Evolutionary conservation across 2,329 filamentous ascomycete species (phyloP).

Genomic region (Fusarium protoensiforme): DNA sequence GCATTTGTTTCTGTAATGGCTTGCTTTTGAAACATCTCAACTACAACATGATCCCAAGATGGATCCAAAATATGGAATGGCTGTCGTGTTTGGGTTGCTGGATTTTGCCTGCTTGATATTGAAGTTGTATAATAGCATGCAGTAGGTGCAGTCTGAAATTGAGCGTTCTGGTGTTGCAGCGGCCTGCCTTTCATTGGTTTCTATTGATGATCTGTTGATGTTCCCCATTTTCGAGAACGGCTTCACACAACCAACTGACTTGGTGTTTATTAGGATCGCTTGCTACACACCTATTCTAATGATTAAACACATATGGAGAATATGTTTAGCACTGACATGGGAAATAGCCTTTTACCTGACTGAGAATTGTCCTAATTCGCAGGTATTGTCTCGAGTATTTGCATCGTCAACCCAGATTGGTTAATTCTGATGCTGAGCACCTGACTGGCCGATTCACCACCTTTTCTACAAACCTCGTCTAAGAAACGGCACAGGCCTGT

Average conservation of each 20-base stretch:
- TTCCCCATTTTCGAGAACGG: not conserved
- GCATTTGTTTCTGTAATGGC: slow-evolving; percentile 9
- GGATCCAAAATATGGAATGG: slow-evolving; percentile 5
- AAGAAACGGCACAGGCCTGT: not conserved
- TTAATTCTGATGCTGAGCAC: not conserved
- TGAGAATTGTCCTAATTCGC: not conserved
- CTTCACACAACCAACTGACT: not conserved
- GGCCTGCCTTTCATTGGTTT: not conserved
- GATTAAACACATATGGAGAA: not conserved
- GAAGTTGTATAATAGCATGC: slow-evolving; percentile 22
- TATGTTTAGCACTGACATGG: not conserved
- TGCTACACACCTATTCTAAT: not conserved
- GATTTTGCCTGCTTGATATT: slow-evolving; percentile 6
- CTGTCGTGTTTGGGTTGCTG: slow-evolving; percentile 1
- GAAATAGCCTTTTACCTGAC: not conserved
- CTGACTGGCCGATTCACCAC: not conserved
- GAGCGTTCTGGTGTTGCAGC: not conserved
- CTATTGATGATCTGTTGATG: not conserved
- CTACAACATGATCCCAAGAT: not conserved
- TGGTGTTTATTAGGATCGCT: not conserved
- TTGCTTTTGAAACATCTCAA: not conserved
- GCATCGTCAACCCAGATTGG: not conserved
- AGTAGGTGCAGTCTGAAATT: slow-evolving; percentile 1
- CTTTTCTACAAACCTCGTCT: not conserved
- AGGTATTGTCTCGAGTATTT: not conserved